Conservation (phyloP, 2,329 filamentous ascomycete species). For the Aspergillus aculeatus region DNA sequence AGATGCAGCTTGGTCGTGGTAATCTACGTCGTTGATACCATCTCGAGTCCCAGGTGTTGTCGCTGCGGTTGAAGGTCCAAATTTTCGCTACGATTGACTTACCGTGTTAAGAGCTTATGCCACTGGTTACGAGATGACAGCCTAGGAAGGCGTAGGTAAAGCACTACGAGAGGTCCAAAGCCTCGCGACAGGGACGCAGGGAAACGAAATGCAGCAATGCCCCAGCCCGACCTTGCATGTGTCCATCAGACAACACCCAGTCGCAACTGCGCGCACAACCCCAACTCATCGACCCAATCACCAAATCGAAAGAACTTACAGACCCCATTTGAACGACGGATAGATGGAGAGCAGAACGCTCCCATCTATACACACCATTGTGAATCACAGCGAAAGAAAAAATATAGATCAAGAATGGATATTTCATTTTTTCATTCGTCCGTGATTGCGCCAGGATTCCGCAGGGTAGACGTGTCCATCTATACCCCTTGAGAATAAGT, state of each 20-base stretch:
- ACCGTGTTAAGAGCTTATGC: neutral
- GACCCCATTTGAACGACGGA: neutral
- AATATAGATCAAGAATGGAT: neutral
- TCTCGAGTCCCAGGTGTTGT: too few species aligned
- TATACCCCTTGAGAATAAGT: neutral
- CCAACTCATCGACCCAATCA: neutral
- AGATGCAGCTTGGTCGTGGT: too few species aligned
- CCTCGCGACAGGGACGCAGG: neutral
- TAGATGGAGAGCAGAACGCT: neutral
- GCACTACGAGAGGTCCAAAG: neutral
- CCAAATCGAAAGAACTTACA: neutral
- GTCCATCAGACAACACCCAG: neutral
- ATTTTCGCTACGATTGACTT: neutral
- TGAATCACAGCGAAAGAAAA: neutral
- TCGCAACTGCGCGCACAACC: neutral
- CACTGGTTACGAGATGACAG: too few species aligned
- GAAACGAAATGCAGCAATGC: neutral
- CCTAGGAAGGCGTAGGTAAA: neutral
- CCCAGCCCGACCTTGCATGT: neutral
- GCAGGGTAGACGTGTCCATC: neutral
- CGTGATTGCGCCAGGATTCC: neutral
- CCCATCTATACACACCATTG: neutral
- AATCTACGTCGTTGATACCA: too few species aligned
- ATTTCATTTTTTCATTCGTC: neutral
- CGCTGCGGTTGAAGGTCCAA: too few species aligned